Base-by-base conservation (phyloP, 2,329 filamentous ascomycete genomes). In the Ophiostoma australiae region DNA sequence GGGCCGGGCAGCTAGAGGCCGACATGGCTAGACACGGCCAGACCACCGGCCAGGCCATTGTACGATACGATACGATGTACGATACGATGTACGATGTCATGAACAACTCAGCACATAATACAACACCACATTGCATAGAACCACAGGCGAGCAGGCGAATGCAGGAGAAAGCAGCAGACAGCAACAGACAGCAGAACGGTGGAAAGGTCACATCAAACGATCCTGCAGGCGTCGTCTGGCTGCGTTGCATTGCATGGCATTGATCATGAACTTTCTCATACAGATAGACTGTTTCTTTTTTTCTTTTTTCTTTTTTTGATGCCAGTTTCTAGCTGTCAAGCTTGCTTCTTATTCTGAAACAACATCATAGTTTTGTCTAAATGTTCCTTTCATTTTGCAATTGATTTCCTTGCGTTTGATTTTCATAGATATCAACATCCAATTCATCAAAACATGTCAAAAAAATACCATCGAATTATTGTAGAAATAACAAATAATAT, bases 161-260 rank as follows among this genome's bases (percentile, higher is more conserved):
- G 27, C 37, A 39, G 37, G 37, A 39, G 37, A 39, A 39, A 39
- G 37, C 27, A 31, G 27, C 27, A 31, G 37, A 39, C 7, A 2
- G 37, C 6, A 33, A 63, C 33, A 35, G 27, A 55, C 2, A 55
- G 52, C 20, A 17, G n/a, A 55, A 55, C 48, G 17, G n/a, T n/a
- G 3, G n/a, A 23, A 17, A n/a, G 5, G 52, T 23, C n/a, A 10
- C 11, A 55, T 55, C 5, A 11, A 23, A 23, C n/a, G n/a, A 8
- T 27, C 13, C 58, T 63, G 58, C 58, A 63, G 58, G 5, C 17
- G 61, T 23, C 61, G 31, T 33, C 20, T 20, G 23, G 58, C 27
- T 31, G 61, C 5, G 33, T 65, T 65, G 61, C 61, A 65, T 65
- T n/a, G 58, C 58, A 63, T 63, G 31, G 11, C 23, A 58, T 58